phyloP scores from a whole-genome alignment of 2,329 filamentous ascomycete species.

The Dothidotthia symphoricarpi region DNA sequence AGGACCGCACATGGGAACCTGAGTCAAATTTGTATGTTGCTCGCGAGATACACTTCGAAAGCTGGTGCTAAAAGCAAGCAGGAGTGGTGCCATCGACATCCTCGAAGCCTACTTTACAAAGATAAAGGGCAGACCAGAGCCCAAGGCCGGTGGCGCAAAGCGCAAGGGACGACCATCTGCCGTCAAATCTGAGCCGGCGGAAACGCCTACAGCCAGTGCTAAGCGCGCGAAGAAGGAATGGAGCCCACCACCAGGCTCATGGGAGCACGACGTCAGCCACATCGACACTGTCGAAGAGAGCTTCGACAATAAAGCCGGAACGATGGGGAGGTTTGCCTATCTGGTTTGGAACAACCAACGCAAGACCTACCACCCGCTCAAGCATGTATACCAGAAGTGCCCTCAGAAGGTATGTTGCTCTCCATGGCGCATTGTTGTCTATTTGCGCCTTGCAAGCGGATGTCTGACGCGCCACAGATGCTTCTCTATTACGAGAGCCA shows the following conservation, averaged over 20 bases:
- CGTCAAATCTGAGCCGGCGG: constrained; percentile 18
- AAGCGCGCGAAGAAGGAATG: constrained; percentile 50
- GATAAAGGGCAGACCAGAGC: constrained; percentile 62
- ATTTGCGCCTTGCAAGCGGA: too few species aligned
- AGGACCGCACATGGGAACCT: constrained; percentile 76
- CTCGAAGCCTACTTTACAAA: constrained; percentile 63
- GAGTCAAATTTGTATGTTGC: constrained; percentile 65
- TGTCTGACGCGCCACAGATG: constrained; percentile 29
- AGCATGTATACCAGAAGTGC: constrained; percentile 69
- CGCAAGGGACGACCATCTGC: constrained; percentile 34
- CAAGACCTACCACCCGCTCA: constrained; percentile 71
- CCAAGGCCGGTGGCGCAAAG: constrained; percentile 56
- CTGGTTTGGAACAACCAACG: constrained; percentile 71
- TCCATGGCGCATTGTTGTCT: too few species aligned
- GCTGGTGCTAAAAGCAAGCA: constrained; percentile 9
- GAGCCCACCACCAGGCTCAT: constrained; percentile 69
- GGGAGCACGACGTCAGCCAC: constrained; percentile 70
- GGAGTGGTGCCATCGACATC: constrained; percentile 49
- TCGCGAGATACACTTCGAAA: not conserved
- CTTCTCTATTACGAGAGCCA: constrained; percentile 53
- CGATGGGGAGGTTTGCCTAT: constrained; percentile 63
- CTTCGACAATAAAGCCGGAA: constrained; percentile 35
- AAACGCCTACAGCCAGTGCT: constrained; percentile 20
- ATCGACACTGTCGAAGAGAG: constrained; percentile 73
- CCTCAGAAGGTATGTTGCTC: constrained; percentile 63